These are phyloP conservation scores for Candida sakaeoensis DNA, from an alignment of 805 yeast species.

Conservation along the genomic window DNA sequence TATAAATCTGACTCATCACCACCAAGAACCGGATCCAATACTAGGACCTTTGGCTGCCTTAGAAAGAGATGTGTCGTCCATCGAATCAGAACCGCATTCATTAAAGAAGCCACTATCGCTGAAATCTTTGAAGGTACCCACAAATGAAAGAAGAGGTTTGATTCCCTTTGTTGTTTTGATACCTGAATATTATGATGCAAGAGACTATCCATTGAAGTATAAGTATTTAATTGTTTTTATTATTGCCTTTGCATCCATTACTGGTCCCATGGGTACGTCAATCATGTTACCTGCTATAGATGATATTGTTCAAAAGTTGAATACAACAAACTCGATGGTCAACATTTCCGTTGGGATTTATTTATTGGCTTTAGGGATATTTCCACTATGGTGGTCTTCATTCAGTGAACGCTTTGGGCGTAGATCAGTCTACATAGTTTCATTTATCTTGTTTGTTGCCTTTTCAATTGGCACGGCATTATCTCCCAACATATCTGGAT, in stretches of 20 bases:
- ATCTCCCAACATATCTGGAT: constrained; percentile 54
- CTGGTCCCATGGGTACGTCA: constrained; percentile 89
- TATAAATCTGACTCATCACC: neutral
- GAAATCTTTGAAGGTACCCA: constrained; percentile 16
- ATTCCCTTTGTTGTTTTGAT: constrained; percentile 47
- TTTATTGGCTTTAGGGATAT: constrained; percentile 66
- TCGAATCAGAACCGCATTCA: neutral
- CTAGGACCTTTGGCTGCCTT: constrained; percentile 7
- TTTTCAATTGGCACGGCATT: constrained; percentile 73
- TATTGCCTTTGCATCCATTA: constrained; percentile 69
- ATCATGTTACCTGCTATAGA: constrained; percentile 76
- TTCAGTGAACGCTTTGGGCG: constrained; percentile 74
- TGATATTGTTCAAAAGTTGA: constrained; percentile 49
- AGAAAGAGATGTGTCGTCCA: constrained; percentile 11
- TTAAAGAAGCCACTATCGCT: constrained; percentile 4
- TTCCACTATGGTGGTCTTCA: constrained; percentile 88
- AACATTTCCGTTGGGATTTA: constrained; percentile 81
- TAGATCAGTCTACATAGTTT: constrained; percentile 64
- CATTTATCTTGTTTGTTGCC: constrained; percentile 59
- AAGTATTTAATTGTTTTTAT: constrained; percentile 58
- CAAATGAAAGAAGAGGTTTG: constrained; percentile 55
- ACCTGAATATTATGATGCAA: constrained; percentile 73
- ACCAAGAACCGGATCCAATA: constrained; percentile 5
- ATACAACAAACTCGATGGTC: constrained; percentile 58
- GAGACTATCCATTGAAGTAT: constrained; percentile 49